Base-by-base conservation (phyloP, 148 eudicot species). In the Limonium bicolor region DNA sequence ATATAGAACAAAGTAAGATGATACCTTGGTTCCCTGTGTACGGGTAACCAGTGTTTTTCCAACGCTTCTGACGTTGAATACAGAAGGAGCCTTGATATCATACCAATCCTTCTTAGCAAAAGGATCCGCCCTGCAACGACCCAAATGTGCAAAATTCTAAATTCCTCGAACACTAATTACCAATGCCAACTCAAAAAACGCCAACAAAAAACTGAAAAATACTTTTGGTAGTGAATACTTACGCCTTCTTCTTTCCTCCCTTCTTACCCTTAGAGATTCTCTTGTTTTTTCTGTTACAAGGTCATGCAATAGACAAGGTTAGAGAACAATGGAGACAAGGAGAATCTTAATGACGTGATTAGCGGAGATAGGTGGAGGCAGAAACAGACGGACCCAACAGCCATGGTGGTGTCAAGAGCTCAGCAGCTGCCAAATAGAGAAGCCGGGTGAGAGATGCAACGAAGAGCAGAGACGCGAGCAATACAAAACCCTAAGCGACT, bases 201-300 rank as follows among this genome's bases (percentile, higher is more conserved):
- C 9, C 9, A 35, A 38, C 11, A 10, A 1, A 15, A 2, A 16
- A 20, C 0, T 6, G 16, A 11, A 27, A 15, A 13, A 35, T 0
- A 3, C 11, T 1, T 13, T 33, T 3, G 6, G 18, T n/a, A n/a
- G n/a, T n/a, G n/a, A 20, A 13, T 4, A 68, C 78, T 47, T 35
- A 58, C 81, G 59, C 61, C 46, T 70, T 74, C 81, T 74, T 74
- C 76, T 74, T 74, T 15, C 76, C 81, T 29, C 81, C 76, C 68
- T 74, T 70, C 73, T 66, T 70, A 26, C 81, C 76, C 73, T 74
- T 74, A 30, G 81, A 74, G 47, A 74, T 74, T 44, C 81, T 37
- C 76, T 74, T 74, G 65, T 74, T 74, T 63, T 74, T 74, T 35
- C 81, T 70, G 70, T 36, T 36, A 15, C 4, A 15, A 21, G 6